A percentile compares a stretch with the other conserved stretches of the same genome.
phyloP scores from a whole-genome alignment of 768 basidiomycete species.

The Chalciporus chontae region DNA sequence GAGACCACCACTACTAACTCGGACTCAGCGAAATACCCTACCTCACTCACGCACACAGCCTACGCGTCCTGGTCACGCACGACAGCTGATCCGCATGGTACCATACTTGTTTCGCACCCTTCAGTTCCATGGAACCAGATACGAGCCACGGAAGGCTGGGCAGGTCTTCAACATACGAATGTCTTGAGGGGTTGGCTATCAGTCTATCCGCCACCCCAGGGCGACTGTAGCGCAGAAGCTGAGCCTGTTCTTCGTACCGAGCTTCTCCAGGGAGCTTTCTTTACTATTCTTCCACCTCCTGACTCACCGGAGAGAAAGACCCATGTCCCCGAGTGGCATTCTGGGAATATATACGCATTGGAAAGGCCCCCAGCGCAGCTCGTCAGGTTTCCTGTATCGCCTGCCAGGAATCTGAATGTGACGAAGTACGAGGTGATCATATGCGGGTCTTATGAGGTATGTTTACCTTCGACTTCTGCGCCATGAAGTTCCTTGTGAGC shows the following conservation, averaged over 20 bases:
- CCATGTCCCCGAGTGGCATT: slow-evolving; percentile 56
- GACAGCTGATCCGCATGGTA: slow-evolving; percentile 39
- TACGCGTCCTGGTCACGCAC: slow-evolving; percentile 59
- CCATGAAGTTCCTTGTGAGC: neutral
- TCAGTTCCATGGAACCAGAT: slow-evolving; percentile 62
- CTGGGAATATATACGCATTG: slow-evolving; percentile 84
- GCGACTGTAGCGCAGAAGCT: neutral
- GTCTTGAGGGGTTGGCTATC: slow-evolving; percentile 64
- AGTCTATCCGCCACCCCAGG: slow-evolving; percentile 42
- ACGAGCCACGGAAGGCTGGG: slow-evolving; percentile 82
- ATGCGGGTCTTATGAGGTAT: slow-evolving; percentile 81
- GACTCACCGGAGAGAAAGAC: slow-evolving; percentile 26
- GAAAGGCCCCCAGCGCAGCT: slow-evolving; percentile 47
- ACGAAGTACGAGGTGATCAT: slow-evolving; percentile 67
- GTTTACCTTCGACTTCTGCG: neutral
- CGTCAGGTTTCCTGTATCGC: slow-evolving; percentile 47
- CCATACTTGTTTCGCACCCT: slow-evolving; percentile 62
- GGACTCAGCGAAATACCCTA: slow-evolving; percentile 46
- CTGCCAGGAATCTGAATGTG: slow-evolving; percentile 33
- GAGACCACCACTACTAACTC: neutral
- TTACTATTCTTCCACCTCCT: slow-evolving; percentile 55
- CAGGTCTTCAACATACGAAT: slow-evolving; percentile 76
- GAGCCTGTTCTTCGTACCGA: slow-evolving; percentile 54
- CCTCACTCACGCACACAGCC: slow-evolving; percentile 38
- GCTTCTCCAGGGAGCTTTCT: slow-evolving; percentile 72